Base-by-base conservation (phyloP, 2,329 filamentous ascomycete species). In the Trichophyton schoenleinii region DNA sequence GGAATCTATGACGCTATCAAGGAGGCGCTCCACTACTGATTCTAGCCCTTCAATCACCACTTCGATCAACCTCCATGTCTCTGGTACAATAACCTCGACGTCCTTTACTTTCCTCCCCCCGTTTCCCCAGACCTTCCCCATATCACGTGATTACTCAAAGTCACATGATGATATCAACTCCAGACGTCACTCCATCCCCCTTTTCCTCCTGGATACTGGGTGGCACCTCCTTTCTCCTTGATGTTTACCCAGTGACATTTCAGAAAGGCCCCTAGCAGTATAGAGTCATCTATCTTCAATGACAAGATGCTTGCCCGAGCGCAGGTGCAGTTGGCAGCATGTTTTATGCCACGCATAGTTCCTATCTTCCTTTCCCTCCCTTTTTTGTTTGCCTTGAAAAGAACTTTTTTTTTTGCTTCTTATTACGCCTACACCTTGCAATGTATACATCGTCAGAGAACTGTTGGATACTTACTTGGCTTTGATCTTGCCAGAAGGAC, bases 1-100 rank as follows among this genome's bases (percentile, higher is more conserved):
- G 86, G 87, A 70, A 80, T 89, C 67, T 89, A 87, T 63, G 86
- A 89, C 67, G 82, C 81, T 18, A 86, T 90, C 66, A 87, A 85
- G 72, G 82, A 80, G 67, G 79, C 84, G 1, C 70, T 89, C 60
- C 78, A 86, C 15, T 89, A 87, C 70, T 90, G 59, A 53, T 18
- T 44, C n/a, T 18, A n/a, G 15, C 4, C n/a, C n/a, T 18, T 31
- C 13, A 3, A 31, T 28, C 22, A 13, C 34, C 34, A 13, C 49
- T 13, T 53, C 22, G 28, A 31, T 31, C 6, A 6, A 6, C 28
- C 28, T 31, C 28, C 5, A 31, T 31, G 28, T 7, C 28, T 6
- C 7, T 6, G 28, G 28, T 6, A 31, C 28, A 31, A 7, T 31
- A 34, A 28, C 46, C 28, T 53, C 13, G 22, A 53, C 22, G 7